A percentile compares a stretch with the other conserved stretches of the same genome.
phyloP scores from a whole-genome alignment of 768 basidiomycete genomes.

The Xerocomellus dryophilus region DNA sequence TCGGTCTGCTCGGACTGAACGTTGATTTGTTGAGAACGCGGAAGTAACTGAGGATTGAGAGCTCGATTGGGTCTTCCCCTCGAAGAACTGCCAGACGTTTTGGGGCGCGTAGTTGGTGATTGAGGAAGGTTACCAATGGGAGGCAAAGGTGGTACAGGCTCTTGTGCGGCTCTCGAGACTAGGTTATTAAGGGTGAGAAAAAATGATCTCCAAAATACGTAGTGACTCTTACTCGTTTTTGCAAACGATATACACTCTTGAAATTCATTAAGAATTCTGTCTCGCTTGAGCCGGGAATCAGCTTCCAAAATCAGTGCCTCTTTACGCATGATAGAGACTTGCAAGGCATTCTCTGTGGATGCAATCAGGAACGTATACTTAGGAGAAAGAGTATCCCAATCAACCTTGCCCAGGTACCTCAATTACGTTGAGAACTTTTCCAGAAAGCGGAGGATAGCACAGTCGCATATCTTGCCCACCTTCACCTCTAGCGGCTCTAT shows the following conservation, averaged over 20 bases:
- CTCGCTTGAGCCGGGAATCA: conserved; percentile 54
- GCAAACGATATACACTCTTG: conserved; percentile 85
- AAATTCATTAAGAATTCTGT: conserved; percentile 67
- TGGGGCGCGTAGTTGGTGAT: conserved; percentile 11
- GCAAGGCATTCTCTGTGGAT: conserved; percentile 61
- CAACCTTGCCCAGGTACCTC: conserved; percentile 60
- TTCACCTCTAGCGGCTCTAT: conserved; percentile 46
- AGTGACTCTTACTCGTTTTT: conserved; percentile 51
- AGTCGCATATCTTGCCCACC: conserved; percentile 85
- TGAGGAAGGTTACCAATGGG: conserved; percentile 37
- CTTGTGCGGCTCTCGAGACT: conserved; percentile 61
- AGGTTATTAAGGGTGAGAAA: conserved; percentile 5
- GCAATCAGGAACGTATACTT: conserved; percentile 11
- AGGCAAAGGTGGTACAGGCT: conserved; percentile 67
- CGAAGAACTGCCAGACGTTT: background rate
- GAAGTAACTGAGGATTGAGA: conserved; percentile 15
- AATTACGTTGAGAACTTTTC: conserved; percentile 80
- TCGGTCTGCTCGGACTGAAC: background rate
- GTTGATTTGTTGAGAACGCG: conserved; percentile 1
- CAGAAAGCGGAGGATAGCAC: conserved; percentile 91
- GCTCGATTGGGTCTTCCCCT: conserved; percentile 24
- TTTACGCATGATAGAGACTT: conserved; percentile 83
- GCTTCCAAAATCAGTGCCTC: conserved; percentile 72
- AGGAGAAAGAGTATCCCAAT: conserved; percentile 23
- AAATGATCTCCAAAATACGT: background rate